These are phyloP conservation scores for Malus fusca DNA, from an alignment of 306 rosid species.

Conservation along the genomic window DNA sequence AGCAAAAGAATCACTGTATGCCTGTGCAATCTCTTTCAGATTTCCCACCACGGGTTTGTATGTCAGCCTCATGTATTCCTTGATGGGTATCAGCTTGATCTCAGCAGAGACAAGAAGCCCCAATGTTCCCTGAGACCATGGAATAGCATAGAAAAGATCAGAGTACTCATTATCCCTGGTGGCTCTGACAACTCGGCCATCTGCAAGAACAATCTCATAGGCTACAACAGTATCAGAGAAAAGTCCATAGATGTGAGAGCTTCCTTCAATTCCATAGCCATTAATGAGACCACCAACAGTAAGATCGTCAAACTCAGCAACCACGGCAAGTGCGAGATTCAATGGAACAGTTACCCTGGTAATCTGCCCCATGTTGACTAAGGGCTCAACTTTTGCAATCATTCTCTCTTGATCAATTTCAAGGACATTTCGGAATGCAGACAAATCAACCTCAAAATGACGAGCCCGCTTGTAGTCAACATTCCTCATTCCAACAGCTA, in stretches of 20 bases:
- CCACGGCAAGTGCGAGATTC: slow-evolving; percentile 91
- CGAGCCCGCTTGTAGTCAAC: slow-evolving; percentile 98
- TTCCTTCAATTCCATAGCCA: slow-evolving; percentile 97
- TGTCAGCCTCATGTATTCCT: slow-evolving; percentile 89
- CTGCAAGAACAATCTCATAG: slow-evolving; percentile 78
- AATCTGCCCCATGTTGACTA: slow-evolving; percentile 97
- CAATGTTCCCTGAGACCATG: slow-evolving; percentile 98
- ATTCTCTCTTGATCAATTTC: slow-evolving; percentile 63
- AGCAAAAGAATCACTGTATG: slow-evolving; percentile 69
- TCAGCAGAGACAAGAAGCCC: slow-evolving; percentile 96
- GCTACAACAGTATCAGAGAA: slow-evolving; percentile 93
- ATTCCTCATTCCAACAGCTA: slow-evolving; percentile 97
- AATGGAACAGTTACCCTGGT: slow-evolving; percentile 73
- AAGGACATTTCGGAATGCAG: slow-evolving; percentile 74
- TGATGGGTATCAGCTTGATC: slow-evolving; percentile 72
- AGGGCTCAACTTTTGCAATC: slow-evolving; percentile 90
- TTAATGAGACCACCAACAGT: slow-evolving; percentile 98
- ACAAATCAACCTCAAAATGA: slow-evolving; percentile 86
- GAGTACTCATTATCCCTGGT: slow-evolving; percentile 83
- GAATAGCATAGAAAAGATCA: slow-evolving; percentile 77
- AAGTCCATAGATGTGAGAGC: slow-evolving; percentile 87
- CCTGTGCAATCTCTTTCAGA: slow-evolving; percentile 76
- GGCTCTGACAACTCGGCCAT: slow-evolving; percentile 87
- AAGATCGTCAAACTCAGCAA: slow-evolving; percentile 95
- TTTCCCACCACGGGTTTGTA: slow-evolving; percentile 73